Percentiles rank a stretch among this genome's conserved stretches.
Conservation (phyloP, 1,139 yeast species). For the Groenewaldozyma sp. region DNA sequence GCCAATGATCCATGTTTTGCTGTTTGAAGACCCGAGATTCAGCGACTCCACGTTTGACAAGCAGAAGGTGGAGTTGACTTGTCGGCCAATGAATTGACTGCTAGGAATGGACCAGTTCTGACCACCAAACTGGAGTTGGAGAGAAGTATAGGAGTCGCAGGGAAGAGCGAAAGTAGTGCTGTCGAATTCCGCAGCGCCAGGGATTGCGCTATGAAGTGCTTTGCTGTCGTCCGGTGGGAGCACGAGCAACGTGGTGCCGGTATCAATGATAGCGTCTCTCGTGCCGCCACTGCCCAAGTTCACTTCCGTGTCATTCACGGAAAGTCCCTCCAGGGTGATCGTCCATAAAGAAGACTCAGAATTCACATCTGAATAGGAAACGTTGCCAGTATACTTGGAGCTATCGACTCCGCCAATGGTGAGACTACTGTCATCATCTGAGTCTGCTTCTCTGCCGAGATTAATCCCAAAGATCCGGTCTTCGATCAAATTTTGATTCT, state of each 20-base stretch:
- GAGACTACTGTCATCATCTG: constrained; percentile 35
- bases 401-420: constrained; percentile 38
- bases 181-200: constrained; percentile 33
- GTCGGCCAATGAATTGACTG: constrained; percentile 42
- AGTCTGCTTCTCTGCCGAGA: constrained; percentile 32
- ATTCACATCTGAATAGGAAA: constrained; percentile 36
- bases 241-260: constrained; percentile 58
- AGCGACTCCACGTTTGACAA: constrained; percentile 60
- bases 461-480: constrained; percentile 36
- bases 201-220: constrained; percentile 43
- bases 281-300: constrained; percentile 28
- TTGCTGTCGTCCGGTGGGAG: constrained; percentile 51
- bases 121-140: constrained; percentile 37
- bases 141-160: constrained; percentile 38
- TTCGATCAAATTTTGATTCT: constrained; percentile 30
- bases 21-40: constrained; percentile 17
- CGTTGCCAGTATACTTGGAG: constrained; percentile 36
- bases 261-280: constrained; percentile 48
- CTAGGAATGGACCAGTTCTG: constrained; percentile 40
- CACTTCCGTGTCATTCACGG: constrained; percentile 27
- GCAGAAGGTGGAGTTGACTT: constrained; percentile 41
- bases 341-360: constrained; percentile 45
- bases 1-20: constrained; percentile 43
- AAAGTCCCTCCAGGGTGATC: constrained; percentile 35
- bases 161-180: constrained; percentile 51